Conservation (phyloP, 2,329 filamentous ascomycete genomes). For the Polytolypa hystricis region DNA sequence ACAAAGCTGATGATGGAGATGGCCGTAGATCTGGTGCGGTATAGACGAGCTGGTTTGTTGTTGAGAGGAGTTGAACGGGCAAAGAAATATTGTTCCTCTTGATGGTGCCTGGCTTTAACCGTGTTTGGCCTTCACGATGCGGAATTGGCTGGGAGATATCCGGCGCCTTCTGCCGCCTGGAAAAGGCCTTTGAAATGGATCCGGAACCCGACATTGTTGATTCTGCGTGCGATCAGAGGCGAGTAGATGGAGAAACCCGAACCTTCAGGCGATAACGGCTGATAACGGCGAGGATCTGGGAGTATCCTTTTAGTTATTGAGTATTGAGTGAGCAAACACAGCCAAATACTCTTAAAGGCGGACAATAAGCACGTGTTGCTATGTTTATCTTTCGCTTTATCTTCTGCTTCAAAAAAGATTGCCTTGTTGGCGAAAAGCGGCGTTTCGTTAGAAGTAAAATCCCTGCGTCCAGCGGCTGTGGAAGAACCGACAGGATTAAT, state of each 20-base stretch:
- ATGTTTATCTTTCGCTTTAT: no score
- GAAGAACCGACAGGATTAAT: no score
- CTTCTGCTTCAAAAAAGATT: not conserved
- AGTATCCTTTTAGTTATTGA: no score
- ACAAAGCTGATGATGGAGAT: conserved; percentile 27
- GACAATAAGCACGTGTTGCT: no score
- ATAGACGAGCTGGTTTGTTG: conserved; percentile 93
- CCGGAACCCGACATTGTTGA: conserved; percentile 26
- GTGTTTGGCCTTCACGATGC: conserved; percentile 33
- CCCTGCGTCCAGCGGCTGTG: no score
- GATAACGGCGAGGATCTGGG: no score
- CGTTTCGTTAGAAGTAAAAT: no score
- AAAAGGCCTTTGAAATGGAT: conserved; percentile 35
- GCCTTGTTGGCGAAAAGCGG: not conserved
- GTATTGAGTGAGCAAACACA: no score
- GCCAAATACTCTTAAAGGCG: no score
- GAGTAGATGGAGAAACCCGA: no score
- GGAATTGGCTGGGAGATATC: conserved; percentile 35
- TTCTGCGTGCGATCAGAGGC: no score
- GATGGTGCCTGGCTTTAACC: conserved; percentile 35
- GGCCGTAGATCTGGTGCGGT: conserved; percentile 68
- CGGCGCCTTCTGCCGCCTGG: conserved; percentile 37
- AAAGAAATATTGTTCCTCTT: conserved; percentile 58
- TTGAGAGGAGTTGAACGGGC: conserved; percentile 78
- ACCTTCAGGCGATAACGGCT: no score